Percentiles rank a stretch among this genome's conserved stretches.
Evolutionary conservation across 495 filamentous ascomycete genomes (phyloP).

Genomic region (Lepidopterella palustris): DNA sequence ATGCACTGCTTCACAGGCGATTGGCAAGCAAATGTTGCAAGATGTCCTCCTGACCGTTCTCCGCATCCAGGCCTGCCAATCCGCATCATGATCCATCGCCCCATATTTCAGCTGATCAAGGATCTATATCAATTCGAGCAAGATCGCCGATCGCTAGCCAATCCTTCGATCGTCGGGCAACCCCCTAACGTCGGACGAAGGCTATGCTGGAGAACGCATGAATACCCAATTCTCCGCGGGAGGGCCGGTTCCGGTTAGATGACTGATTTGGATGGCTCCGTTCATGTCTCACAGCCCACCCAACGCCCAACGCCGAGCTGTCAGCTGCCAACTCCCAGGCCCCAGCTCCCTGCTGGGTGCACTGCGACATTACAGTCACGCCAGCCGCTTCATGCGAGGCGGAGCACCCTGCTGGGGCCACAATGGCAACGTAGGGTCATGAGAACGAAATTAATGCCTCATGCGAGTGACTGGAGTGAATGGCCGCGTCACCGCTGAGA

Average conservation of each 20-base stretch:
- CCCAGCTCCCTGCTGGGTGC: neutral
- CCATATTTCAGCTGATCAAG: neutral
- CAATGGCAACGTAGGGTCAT: neutral
- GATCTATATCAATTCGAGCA: neutral
- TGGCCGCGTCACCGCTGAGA: neutral
- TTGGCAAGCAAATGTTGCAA: neutral
- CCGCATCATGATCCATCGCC: neutral
- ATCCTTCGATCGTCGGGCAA: neutral
- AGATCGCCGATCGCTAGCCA: neutral
- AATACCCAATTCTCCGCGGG: neutral
- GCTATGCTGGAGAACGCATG: neutral
- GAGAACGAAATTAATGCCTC: conserved; percentile 2
- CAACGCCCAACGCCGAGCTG: neutral
- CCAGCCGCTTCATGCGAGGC: neutral
- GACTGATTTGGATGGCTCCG: neutral
- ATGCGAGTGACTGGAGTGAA: neutral
- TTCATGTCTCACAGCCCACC: neutral
- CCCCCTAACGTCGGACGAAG: neutral
- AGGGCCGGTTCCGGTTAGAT: neutral
- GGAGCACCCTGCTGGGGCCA: neutral
- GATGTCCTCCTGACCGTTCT: neutral
- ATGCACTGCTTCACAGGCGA: neutral
- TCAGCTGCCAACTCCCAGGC: neutral
- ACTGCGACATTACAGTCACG: neutral
- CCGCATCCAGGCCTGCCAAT: neutral